Evolutionary conservation across 805 yeast species (phyloP).

Genomic region (Candida palmyrensis): DNA sequence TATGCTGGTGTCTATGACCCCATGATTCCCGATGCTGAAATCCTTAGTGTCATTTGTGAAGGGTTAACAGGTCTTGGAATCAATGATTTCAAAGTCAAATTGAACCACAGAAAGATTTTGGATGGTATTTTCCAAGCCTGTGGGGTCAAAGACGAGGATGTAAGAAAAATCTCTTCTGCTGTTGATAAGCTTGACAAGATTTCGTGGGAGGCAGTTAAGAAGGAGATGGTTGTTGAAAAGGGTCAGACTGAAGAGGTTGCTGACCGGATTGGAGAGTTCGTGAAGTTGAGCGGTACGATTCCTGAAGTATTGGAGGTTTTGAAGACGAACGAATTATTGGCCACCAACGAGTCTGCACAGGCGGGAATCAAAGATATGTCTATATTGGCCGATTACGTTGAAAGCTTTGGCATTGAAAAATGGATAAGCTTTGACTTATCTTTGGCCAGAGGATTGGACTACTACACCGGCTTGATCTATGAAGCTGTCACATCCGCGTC

Average conservation of each 20-base stretch:
- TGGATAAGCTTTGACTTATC: conserved; percentile 85
- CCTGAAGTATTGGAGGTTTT: conserved; percentile 55
- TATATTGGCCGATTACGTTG: conserved; percentile 67
- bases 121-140: conserved; percentile 95
- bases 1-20: conserved; percentile 88
- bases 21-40: conserved; percentile 97
- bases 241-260: conserved; percentile 89
- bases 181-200: conserved; percentile 94
- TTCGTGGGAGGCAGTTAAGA: conserved; percentile 93
- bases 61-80: conserved; percentile 84
- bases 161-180: conserved; percentile 88
- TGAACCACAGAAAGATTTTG: conserved; percentile 91
- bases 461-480: conserved; percentile 94
- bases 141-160: conserved; percentile 92
- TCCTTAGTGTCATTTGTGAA: conserved; percentile 73
- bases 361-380: conserved; percentile 80
- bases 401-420: conserved; percentile 70
- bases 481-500: conserved; percentile 95
- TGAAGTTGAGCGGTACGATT: conserved; percentile 75
- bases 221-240: conserved; percentile 90
- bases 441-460: conserved; percentile 94
- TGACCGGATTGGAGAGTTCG: conserved; percentile 87
- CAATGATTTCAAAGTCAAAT: conserved; percentile 81
- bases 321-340: conserved; percentile 51
- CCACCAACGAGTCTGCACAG: conserved; percentile 65